Evolutionary conservation across 2,329 filamentous ascomycete genomes (phyloP).

Genomic region (Teratosphaeriaceae sp.): DNA sequence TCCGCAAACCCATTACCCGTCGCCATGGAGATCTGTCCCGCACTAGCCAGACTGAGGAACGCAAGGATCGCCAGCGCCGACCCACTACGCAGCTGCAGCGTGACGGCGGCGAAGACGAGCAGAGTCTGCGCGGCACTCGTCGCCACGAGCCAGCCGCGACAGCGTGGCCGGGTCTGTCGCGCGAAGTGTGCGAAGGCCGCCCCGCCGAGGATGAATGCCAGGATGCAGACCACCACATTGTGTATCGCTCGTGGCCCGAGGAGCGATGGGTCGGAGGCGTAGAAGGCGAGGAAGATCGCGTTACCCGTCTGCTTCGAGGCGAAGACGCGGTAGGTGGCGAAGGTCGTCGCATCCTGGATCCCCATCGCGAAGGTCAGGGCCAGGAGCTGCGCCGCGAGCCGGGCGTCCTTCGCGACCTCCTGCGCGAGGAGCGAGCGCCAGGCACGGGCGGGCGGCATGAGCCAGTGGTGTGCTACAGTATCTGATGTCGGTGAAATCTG

Average conservation of each 20-base stretch:
- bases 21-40: constrained; percentile 54
- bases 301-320: constrained; percentile 61
- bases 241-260: constrained; percentile 33
- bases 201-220: constrained; percentile 31
- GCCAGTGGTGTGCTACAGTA: neutral
- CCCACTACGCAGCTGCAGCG: constrained; percentile 35
- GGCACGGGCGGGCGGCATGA: neutral
- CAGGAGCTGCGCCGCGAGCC: constrained; percentile 32
- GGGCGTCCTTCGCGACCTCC: neutral
- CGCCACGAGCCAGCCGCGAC: constrained; percentile 48
- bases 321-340: constrained; percentile 57
- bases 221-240: constrained; percentile 27
- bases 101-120: constrained; percentile 49
- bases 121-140: constrained; percentile 50
- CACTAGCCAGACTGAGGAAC: constrained; percentile 38
- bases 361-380: constrained; percentile 33
- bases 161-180: constrained; percentile 50
- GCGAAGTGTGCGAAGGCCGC: constrained; percentile 31
- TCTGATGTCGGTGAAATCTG: too few relatives aligned
- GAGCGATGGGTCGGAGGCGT: neutral
- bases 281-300: constrained; percentile 53
- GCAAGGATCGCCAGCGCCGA: neutral
- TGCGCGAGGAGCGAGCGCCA: neutral
- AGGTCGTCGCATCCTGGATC: constrained; percentile 52
- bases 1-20: constrained; percentile 51